phyloP scores from a whole-genome alignment of 2,329 filamentous ascomycete genomes.

The Akanthomyces dipterigenus region DNA sequence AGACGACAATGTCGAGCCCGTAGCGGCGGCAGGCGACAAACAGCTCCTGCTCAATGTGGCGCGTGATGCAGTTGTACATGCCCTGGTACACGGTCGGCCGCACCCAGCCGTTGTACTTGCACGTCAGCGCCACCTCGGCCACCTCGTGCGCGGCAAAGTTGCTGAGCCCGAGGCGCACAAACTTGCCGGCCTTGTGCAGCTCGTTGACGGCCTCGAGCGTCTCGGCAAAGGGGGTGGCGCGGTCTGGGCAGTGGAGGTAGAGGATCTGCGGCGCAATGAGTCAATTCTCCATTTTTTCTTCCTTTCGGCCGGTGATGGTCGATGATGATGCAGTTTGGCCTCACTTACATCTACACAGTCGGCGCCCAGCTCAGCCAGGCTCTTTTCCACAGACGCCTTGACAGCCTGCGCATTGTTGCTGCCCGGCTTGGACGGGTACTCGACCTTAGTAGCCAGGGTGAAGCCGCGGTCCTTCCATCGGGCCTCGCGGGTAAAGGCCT shows the following conservation, averaged over 20 bases:
- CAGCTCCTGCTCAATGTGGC: constrained; percentile 68
- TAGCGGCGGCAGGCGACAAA: constrained; percentile 68
- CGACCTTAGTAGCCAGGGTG: constrained; percentile 68
- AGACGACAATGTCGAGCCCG: constrained; percentile 71
- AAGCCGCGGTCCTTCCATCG: constrained; percentile 75
- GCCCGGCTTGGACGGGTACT: constrained; percentile 55
- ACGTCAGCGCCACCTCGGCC: constrained; percentile 74
- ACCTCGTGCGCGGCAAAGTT: constrained; percentile 88
- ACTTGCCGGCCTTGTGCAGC: constrained; percentile 80
- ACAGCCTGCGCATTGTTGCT: constrained; percentile 58
- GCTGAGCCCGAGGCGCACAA: constrained; percentile 69
- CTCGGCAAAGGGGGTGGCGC: constrained; percentile 67
- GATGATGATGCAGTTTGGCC: neutral
- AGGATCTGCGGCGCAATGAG: constrained; percentile 27
- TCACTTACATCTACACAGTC: constrained; percentile 60
- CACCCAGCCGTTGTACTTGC: constrained; percentile 74
- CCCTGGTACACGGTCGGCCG: constrained; percentile 78
- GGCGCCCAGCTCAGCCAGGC: constrained; percentile 64
- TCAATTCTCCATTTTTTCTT: too few relatives aligned
- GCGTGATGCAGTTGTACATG: constrained; percentile 79
- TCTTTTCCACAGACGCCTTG: constrained; percentile 58
- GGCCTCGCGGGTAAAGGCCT: constrained; percentile 68
- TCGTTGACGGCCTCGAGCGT: constrained; percentile 72
- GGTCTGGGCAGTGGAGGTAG: constrained; percentile 40
- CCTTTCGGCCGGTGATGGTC: too few relatives aligned